Percentiles rank a stretch among this genome's conserved stretches.
Conservation (phyloP, 257 asterid genomes). For the Anisodus acutangulus region DNA sequence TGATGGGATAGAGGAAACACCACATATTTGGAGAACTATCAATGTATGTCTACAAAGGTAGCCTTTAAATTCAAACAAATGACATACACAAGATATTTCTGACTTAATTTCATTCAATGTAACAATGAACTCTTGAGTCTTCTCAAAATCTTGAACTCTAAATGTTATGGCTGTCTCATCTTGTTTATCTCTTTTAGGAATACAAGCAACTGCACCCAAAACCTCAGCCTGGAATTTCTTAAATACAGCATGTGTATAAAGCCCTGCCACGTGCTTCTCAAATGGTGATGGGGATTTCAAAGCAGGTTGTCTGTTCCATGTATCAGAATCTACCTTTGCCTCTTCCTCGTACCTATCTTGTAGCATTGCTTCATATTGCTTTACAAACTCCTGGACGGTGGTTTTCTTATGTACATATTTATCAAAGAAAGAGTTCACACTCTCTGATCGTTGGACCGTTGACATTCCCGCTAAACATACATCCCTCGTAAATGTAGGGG, state of each 20-base stretch:
- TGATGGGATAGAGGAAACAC: constrained; percentile 72
- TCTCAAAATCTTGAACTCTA: constrained; percentile 82
- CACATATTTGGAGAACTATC: constrained; percentile 88
- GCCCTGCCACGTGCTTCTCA: constrained; percentile 82
- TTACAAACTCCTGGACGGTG: constrained; percentile 73
- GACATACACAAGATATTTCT: constrained; percentile 85
- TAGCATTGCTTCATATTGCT: constrained; percentile 74
- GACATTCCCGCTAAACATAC: constrained; percentile 89
- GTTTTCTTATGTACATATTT: constrained; percentile 93
- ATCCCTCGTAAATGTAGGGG: constrained; percentile 64
- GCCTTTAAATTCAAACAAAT: constrained; percentile 82
- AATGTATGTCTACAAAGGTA: constrained; percentile 87
- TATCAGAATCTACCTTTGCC: constrained; percentile 88
- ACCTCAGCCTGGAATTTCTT: constrained; percentile 87
- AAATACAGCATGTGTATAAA: constrained; percentile 76
- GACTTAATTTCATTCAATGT: constrained; percentile 68
- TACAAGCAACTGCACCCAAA: constrained; percentile 94
- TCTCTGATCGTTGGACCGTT: constrained; percentile 71
- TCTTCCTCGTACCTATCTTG: constrained; percentile 94
- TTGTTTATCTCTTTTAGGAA: constrained; percentile 70
- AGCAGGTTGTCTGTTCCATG: constrained; percentile 84
- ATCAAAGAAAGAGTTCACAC: constrained; percentile 88
- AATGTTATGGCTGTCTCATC: constrained; percentile 56
- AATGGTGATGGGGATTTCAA: constrained; percentile 96
- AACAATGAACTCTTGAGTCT: constrained; percentile 71